Conservation (phyloP, 164 flowering plant genomes). For the Liriodendron chinense region DNA sequence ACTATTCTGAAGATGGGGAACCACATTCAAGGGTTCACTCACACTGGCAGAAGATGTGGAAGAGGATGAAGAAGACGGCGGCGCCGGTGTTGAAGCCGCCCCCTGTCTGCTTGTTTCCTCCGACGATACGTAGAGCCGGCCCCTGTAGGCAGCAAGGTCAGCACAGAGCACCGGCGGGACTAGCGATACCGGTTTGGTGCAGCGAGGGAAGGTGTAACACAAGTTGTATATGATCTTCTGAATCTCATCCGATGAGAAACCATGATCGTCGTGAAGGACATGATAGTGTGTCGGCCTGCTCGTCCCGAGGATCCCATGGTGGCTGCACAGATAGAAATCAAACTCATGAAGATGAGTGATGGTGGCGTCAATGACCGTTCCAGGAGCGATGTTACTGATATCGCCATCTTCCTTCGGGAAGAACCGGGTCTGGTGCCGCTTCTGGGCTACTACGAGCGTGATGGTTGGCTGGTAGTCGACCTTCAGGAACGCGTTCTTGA, state of each 20-base stretch:
- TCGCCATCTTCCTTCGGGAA: slow-evolving; percentile 44
- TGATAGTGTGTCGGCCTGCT: slow-evolving; percentile 83
- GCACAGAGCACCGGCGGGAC: slow-evolving; percentile 87
- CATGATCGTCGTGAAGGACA: slow-evolving; percentile 66
- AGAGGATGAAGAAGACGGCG: slow-evolving; percentile 22
- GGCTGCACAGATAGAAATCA: slow-evolving; percentile 79
- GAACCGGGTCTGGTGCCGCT: slow-evolving; percentile 72
- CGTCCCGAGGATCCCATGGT: slow-evolving; percentile 67
- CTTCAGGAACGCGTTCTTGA: slow-evolving; percentile 27
- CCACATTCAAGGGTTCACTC: slow-evolving; percentile 16
- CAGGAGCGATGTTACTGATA: slow-evolving; percentile 61
- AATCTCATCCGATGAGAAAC: slow-evolving; percentile 53
- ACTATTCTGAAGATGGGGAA: slow-evolving; percentile 23
- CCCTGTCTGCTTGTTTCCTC: slow-evolving; percentile 18
- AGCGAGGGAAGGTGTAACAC: slow-evolving; percentile 81
- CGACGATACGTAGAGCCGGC: slow-evolving; percentile 58
- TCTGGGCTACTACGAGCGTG: slow-evolving; percentile 69
- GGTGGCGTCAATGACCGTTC: slow-evolving; percentile 65
- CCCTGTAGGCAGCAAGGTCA: slow-evolving; percentile 72
- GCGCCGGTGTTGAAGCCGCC: slow-evolving; percentile 7
- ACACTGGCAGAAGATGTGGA: slow-evolving; percentile 8
- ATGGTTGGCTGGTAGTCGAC: slow-evolving; percentile 46
- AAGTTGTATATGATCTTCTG: slow-evolving; percentile 65
- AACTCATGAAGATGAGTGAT: slow-evolving; percentile 60
- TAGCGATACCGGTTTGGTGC: slow-evolving; percentile 77